Percentiles rank a stretch among this genome's conserved stretches.
Evolutionary conservation across 257 asterid genomes (phyloP).

Genomic region (Solanum gracilifrons): DNA sequence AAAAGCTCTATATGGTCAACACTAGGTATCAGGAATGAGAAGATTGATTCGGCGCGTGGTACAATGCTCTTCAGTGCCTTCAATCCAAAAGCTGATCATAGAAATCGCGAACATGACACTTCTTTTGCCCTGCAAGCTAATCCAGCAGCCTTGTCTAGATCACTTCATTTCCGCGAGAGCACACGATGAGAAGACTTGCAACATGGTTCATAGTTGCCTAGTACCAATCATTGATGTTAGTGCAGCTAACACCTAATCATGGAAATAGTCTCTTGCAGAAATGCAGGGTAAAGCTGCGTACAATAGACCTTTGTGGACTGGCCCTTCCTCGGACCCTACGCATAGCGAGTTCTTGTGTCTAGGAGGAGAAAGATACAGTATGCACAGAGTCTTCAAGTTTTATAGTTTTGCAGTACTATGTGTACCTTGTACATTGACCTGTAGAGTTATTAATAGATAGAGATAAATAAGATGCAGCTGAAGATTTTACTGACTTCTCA

Average conservation of each 20-base stretch:
- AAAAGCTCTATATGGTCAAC: constrained; percentile 62
- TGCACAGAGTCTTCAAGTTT: neutral
- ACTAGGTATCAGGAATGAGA: constrained; percentile 18
- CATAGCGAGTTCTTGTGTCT: neutral
- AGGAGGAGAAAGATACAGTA: neutral
- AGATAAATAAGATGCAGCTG: neutral
- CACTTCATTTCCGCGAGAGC: constrained; percentile 51
- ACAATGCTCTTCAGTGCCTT: constrained; percentile 20
- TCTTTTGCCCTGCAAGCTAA: constrained; percentile 48
- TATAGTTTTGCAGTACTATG: neutral
- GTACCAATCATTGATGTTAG: neutral
- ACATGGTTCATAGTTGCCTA: neutral
- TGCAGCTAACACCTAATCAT: neutral
- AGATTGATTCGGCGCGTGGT: neutral
- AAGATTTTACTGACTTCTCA: neutral
- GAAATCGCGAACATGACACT: constrained; percentile 5
- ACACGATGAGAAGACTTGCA: neutral
- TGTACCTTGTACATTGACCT: neutral
- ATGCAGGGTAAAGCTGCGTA: neutral
- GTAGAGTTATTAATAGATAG: neutral
- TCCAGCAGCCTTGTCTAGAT: constrained; percentile 81
- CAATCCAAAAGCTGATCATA: constrained; percentile 16
- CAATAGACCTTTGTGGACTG: neutral
- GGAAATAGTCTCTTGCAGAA: neutral
- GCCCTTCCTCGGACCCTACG: neutral